These are phyloP conservation scores for Brettanomyces naardenensis DNA, from an alignment of 805 yeast species.

Conservation along the genomic window DNA sequence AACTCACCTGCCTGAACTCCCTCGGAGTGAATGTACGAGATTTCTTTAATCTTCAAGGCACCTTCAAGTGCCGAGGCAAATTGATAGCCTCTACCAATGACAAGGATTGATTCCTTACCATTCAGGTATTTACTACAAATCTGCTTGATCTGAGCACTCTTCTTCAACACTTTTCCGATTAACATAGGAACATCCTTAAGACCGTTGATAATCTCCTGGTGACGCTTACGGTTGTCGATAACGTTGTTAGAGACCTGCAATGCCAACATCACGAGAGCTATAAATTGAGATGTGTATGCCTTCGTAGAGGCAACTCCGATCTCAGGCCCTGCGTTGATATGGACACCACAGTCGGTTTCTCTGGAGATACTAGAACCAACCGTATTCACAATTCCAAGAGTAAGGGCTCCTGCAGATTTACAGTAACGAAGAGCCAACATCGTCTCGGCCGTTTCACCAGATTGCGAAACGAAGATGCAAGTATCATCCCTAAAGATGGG, in stretches of 20 bases:
- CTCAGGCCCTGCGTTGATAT: slow-evolving; percentile 98
- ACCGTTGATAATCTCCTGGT: slow-evolving; percentile 79
- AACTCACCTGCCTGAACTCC: slow-evolving; percentile 99
- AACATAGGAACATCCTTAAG: slow-evolving; percentile 78
- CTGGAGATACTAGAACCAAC: slow-evolving; percentile 97
- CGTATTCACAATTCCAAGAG: slow-evolving; percentile 94
- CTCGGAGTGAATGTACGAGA: slow-evolving; percentile 97
- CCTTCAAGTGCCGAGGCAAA: slow-evolving; percentile 97
- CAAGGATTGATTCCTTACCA: slow-evolving; percentile 76
- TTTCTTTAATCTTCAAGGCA: slow-evolving; percentile 95
- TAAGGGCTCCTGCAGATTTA: slow-evolving; percentile 92
- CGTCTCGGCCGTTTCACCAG: slow-evolving; percentile 98
- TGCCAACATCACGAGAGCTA: slow-evolving; percentile 95
- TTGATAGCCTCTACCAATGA: slow-evolving; percentile 97
- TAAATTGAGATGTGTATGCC: slow-evolving; percentile 97
- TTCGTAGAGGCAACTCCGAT: slow-evolving; percentile 99
- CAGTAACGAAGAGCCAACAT: slow-evolving; percentile 93
- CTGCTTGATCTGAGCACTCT: slow-evolving; percentile 66
- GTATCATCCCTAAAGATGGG: slow-evolving; percentile 99
- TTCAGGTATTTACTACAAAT: slow-evolving; percentile 69
- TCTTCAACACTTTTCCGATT: slow-evolving; percentile 65
- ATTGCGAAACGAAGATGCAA: slow-evolving; percentile 94
- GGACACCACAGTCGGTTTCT: slow-evolving; percentile 98
- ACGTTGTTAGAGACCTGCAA: slow-evolving; percentile 90
- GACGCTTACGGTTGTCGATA: slow-evolving; percentile 67